phyloP scores from a whole-genome alignment of 1,139 yeast genomes.

The Saccharomyces hybrid region DNA sequence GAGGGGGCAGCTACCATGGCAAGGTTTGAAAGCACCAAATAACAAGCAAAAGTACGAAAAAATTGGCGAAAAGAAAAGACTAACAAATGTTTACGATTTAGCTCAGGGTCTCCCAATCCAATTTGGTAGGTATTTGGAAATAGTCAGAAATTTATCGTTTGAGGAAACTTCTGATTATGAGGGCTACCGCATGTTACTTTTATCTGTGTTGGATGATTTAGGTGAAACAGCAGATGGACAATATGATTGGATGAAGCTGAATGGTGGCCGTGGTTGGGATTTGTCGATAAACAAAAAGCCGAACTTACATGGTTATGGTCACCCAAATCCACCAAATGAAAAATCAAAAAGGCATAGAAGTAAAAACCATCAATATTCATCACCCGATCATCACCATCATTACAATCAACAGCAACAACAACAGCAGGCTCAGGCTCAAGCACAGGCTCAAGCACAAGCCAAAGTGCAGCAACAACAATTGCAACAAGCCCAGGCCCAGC shows the following conservation, averaged over 20 bases:
- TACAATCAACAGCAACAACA: background rate
- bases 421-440: background rate
- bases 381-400: background rate
- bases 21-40: constrained; percentile 86
- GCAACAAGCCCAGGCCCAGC: background rate
- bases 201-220: constrained; percentile 56
- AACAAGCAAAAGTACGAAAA: constrained; percentile 77
- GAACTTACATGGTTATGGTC: constrained; percentile 77
- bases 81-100: constrained; percentile 61
- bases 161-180: constrained; percentile 77
- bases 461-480: background rate
- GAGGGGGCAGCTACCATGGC: constrained; percentile 97
- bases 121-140: constrained; percentile 68
- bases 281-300: constrained; percentile 71
- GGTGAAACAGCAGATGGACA: constrained; percentile 53
- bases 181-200: constrained; percentile 57
- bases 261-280: constrained; percentile 81
- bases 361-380: background rate
- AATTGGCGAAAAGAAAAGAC: constrained; percentile 70
- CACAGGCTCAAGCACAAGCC: background rate
- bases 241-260: constrained; percentile 80
- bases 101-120: constrained; percentile 67
- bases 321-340: constrained; percentile 48
- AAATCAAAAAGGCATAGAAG: constrained; percentile 43
- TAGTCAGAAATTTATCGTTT: constrained; percentile 63